These are phyloP conservation scores for Omphalotus guepiniiformis DNA, from an alignment of 768 basidiomycete species.

Conservation along the genomic window DNA sequence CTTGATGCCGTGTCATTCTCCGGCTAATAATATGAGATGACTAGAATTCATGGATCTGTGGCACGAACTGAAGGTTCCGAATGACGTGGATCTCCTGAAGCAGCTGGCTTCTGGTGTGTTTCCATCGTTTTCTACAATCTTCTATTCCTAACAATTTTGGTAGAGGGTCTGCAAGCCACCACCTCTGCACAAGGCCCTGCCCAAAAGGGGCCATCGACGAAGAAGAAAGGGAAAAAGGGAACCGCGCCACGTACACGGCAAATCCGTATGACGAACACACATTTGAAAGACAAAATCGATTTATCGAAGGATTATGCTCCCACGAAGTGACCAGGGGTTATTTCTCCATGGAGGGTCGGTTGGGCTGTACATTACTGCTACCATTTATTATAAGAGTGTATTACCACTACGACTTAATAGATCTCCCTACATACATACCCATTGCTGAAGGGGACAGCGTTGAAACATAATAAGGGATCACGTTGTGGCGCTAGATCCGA, in stretches of 20 bases:
- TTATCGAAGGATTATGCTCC: conserved; percentile 63
- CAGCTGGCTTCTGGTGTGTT: conserved; percentile 66
- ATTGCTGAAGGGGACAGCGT: no score
- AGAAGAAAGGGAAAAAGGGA: conserved; percentile 83
- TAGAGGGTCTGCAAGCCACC: conserved; percentile 81
- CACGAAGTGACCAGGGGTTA: neutral
- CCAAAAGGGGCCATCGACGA: conserved; percentile 44
- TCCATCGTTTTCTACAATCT: conserved; percentile 7
- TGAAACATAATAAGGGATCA: no score
- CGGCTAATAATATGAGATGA: conserved; percentile 9
- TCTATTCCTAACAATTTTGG: conserved; percentile 2
- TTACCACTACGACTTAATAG: no score
- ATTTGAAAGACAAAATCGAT: conserved; percentile 84
- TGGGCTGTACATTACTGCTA: no score
- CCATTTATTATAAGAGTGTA: no score
- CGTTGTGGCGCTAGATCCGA: no score
- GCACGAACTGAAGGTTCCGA: conserved; percentile 81
- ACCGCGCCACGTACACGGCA: conserved; percentile 69
- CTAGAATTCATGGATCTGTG: conserved; percentile 86
- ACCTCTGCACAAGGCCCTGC: conserved; percentile 56
- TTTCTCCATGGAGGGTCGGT: no score
- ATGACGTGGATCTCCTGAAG: conserved; percentile 76
- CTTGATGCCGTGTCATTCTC: conserved; percentile 1
- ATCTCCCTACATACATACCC: no score
- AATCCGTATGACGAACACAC: conserved; percentile 83